Conservation (phyloP, 345 rosid species). For the Bretschneidera sinensis region DNA sequence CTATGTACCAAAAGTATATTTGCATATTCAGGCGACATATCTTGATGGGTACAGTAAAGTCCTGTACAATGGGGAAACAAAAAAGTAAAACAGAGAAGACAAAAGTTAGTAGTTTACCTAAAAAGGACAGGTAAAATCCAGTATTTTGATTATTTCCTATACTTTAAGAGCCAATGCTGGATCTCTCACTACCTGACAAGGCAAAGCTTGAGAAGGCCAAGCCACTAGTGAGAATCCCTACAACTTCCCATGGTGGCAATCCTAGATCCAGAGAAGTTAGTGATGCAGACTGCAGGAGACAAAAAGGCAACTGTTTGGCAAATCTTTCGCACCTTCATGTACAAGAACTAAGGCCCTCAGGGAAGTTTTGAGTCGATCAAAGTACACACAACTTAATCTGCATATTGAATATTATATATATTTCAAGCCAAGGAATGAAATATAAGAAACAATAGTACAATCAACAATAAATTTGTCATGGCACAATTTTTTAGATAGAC, state of each 20-base stretch:
- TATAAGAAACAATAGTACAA: too few species aligned
- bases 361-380: background rate
- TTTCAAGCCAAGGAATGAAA: too few species aligned
- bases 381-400: too few species aligned
- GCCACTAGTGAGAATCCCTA: conserved; percentile 80
- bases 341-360: conserved; percentile 14
- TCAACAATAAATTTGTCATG: background rate
- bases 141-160: background rate
- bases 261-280: conserved; percentile 85
- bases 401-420: too few species aligned
- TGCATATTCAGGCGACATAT: conserved; percentile 92
- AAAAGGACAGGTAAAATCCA: background rate
- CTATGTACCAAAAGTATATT: conserved; percentile 72
- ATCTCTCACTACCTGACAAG: conserved; percentile 57
- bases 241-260: conserved; percentile 89
- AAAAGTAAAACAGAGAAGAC: background rate
- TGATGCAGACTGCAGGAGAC: conserved; percentile 90
- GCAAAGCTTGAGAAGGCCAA: conserved; percentile 92
- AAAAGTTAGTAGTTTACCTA: background rate
- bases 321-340: conserved; percentile 74
- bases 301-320: conserved; percentile 87
- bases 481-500: background rate
- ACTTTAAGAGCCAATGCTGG: background rate
- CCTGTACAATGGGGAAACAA: conserved; percentile 33
- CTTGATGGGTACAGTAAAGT: conserved; percentile 94